A percentile compares a stretch with the other conserved stretches of the same genome.
phyloP scores from a whole-genome alignment of 2,329 filamentous ascomycete species.

The Ascocoryne sarcoides region DNA sequence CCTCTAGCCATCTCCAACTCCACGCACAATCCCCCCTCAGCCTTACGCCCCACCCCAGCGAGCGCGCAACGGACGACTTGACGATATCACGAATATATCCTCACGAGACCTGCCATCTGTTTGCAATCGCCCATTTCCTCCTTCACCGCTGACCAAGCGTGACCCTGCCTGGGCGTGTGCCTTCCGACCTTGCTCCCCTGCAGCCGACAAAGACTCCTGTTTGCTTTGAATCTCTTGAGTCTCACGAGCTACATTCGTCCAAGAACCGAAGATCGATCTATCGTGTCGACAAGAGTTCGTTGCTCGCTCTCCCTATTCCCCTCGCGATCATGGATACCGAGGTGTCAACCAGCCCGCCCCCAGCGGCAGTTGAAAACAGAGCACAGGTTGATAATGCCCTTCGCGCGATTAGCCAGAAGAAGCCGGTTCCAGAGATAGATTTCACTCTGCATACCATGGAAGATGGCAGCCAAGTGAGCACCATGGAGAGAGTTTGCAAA shows the following conservation, averaged over 20 bases:
- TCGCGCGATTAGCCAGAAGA: constrained; percentile 89
- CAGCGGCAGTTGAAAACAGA: constrained; percentile 17
- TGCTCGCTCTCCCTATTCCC: neutral
- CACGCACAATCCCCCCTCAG: constrained; percentile 5
- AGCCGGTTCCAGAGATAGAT: constrained; percentile 93
- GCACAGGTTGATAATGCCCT: constrained; percentile 76
- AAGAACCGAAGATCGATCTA: neutral
- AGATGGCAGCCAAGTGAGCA: constrained; percentile 91
- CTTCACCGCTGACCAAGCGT: constrained; percentile 13
- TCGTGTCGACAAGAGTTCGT: neutral
- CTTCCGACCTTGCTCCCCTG: constrained; percentile 1
- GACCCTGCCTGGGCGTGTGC: constrained; percentile 9
- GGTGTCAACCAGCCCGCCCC: constrained; percentile 16
- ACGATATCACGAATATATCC: neutral
- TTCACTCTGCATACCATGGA: constrained; percentile 99
- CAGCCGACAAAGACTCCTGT: neutral
- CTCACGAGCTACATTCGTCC: neutral
- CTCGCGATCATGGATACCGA: constrained; percentile 25
- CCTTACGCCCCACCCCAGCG: constrained; percentile 4
- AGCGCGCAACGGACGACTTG: neutral
- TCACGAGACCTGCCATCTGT: neutral
- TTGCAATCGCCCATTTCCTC: neutral
- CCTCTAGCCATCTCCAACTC: neutral
- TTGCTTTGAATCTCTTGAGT: neutral
- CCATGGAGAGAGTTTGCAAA: constrained; percentile 94